Evolutionary conservation across 305 asterid species (phyloP).

Genomic region (Monarda citriodora): DNA sequence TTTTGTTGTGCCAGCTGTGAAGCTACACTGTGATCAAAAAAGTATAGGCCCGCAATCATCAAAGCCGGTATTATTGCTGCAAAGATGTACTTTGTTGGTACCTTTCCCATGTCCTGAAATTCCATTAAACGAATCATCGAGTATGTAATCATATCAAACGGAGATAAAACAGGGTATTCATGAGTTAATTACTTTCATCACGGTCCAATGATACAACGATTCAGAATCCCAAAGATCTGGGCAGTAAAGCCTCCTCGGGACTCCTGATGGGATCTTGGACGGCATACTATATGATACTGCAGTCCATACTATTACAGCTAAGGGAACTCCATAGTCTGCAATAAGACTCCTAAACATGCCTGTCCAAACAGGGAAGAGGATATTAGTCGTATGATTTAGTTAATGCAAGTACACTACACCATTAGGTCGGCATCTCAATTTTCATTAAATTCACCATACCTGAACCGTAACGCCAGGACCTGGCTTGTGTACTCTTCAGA

Average conservation of each 20-base stretch:
- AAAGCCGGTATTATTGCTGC: constrained; percentile 89
- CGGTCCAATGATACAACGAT: constrained; percentile 85
- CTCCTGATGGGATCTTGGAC: constrained; percentile 55
- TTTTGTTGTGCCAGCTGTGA: constrained; percentile 89
- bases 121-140: constrained; percentile 13
- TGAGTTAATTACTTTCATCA: constrained; percentile 53
- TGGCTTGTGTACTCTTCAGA: constrained; percentile 73
- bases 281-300: constrained; percentile 67
- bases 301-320: constrained; percentile 81
- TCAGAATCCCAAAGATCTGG: constrained; percentile 84
- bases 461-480: constrained; percentile 92
- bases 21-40: constrained; percentile 96
- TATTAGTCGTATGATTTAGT: background rate
- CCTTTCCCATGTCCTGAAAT: constrained; percentile 81
- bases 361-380: constrained; percentile 21
- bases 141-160: background rate
- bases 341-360: constrained; percentile 73
- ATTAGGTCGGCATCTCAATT: background rate
- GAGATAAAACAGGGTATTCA: background rate
- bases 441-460: constrained; percentile 34
- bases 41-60: constrained; percentile 93
- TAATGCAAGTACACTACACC: constrained; percentile 5
- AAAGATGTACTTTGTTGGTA: constrained; percentile 61
- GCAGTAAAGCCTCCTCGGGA: constrained; percentile 84
- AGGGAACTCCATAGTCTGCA: constrained; percentile 92